phyloP scores from a whole-genome alignment of 352 stramenopile genomes.

The Albugo candida region DNA sequence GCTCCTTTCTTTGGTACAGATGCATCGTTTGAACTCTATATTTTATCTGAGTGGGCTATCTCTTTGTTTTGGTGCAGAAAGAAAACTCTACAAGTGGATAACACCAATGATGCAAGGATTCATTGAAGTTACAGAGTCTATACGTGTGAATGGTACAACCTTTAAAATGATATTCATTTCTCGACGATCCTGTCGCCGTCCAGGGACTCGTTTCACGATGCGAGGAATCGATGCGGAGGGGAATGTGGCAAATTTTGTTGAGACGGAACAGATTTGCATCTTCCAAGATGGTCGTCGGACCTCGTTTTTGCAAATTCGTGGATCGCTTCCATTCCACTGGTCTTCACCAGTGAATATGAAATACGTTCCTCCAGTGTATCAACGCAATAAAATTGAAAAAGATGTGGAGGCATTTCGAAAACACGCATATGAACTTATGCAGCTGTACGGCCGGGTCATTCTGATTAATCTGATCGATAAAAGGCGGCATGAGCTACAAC shows the following conservation, averaged over 20 bases:
- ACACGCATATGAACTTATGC: conserved; percentile 40
- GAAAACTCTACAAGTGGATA: conserved; percentile 59
- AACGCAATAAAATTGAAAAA: conserved; percentile 16
- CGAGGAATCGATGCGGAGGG: conserved; percentile 82
- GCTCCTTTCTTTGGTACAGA: conserved; percentile 27
- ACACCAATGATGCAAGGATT: conserved; percentile 64
- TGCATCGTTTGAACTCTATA: neutral
- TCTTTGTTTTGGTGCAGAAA: conserved; percentile 15
- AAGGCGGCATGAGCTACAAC: conserved; percentile 82
- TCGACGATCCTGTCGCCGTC: conserved; percentile 47
- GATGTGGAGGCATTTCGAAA: conserved; percentile 33
- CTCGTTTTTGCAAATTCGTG: conserved; percentile 76
- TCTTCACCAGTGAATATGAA: conserved; percentile 76
- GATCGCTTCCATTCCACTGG: conserved; percentile 92
- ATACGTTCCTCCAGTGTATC: conserved; percentile 84
- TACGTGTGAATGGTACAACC: conserved; percentile 22
- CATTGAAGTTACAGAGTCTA: conserved; percentile 25
- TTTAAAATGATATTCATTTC: conserved; percentile 66
- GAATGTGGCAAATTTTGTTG: conserved; percentile 89
- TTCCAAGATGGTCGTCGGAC: conserved; percentile 29
- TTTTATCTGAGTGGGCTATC: conserved; percentile 1
- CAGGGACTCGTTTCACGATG: conserved; percentile 84
- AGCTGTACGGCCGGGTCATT: conserved; percentile 53
- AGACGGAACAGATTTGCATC: conserved; percentile 88
- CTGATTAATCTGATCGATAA: conserved; percentile 92